Percentiles rank a stretch among this genome's conserved stretches.
These are phyloP conservation scores for Lichtheimia ramosa DNA, from an alignment of 371 early-diverging fungal species.

Conservation along the genomic window DNA sequence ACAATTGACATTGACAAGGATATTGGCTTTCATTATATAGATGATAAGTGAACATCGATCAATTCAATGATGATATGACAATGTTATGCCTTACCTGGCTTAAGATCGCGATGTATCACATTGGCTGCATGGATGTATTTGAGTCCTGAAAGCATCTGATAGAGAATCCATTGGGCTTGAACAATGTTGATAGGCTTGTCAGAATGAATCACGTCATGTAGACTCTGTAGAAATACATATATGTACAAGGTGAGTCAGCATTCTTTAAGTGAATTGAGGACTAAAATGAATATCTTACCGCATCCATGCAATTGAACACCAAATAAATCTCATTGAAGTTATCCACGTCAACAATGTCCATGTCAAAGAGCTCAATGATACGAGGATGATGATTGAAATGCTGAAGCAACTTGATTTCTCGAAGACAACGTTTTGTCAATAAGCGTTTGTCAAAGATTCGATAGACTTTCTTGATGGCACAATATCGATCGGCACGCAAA, in stretches of 20 bases:
- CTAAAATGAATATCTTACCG: slow-evolving; percentile 21
- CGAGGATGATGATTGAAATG: slow-evolving; percentile 67
- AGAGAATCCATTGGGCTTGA: slow-evolving; percentile 87
- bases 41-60: background rate
- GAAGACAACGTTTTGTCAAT: slow-evolving; percentile 63
- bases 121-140: slow-evolving; percentile 89
- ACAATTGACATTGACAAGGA: slow-evolving; percentile 83
- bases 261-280: background rate
- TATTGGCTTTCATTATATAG: slow-evolving; percentile 50
- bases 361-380: slow-evolving; percentile 69
- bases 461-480: slow-evolving; percentile 69
- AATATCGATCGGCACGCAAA: slow-evolving; percentile 37
- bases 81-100: slow-evolving; percentile 7
- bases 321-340: slow-evolving; percentile 70
- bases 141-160: slow-evolving; percentile 81
- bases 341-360: slow-evolving; percentile 56
- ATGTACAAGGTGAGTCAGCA: background rate
- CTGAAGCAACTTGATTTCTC: slow-evolving; percentile 70
- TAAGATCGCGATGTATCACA: slow-evolving; percentile 29
- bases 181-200: slow-evolving; percentile 81
- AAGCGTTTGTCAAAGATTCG: slow-evolving; percentile 63
- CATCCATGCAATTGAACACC: slow-evolving; percentile 84
- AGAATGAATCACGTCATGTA: slow-evolving; percentile 86
- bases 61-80: background rate
- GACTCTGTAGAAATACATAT: slow-evolving; percentile 32